phyloP scores from a whole-genome alignment of 306 rosid genomes.

The Sindora glabra region DNA sequence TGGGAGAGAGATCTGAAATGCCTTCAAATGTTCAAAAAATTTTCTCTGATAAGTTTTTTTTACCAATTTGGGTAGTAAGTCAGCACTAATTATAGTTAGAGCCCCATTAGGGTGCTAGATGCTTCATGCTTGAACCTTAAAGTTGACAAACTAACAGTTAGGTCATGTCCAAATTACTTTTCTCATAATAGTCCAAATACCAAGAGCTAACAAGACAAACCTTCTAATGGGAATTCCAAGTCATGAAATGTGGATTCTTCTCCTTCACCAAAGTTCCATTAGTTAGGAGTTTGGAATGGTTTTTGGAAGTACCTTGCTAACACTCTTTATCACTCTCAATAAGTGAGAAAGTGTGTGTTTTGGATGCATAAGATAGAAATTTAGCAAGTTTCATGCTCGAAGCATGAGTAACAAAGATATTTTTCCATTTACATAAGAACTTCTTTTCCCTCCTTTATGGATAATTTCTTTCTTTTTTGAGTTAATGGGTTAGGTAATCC shows the following conservation, averaged over 20 bases:
- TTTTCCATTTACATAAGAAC: too few species aligned
- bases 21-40: constrained; percentile 43
- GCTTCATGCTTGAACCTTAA: constrained; percentile 50
- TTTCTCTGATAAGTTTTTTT: constrained; percentile 24
- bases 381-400: constrained; percentile 13
- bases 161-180: constrained; percentile 45
- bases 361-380: constrained; percentile 21
- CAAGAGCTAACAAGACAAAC: constrained; percentile 30
- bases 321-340: too few species aligned
- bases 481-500: too few species aligned
- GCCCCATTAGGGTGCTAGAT: constrained; percentile 62
- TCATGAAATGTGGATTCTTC: constrained; percentile 37
- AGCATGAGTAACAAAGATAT: constrained; percentile 19
- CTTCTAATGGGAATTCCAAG: constrained; percentile 27
- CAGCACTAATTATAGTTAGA: constrained; percentile 43
- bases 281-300: constrained; percentile 53
- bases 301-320: constrained; percentile 17
- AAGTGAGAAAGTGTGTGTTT: constrained; percentile 21
- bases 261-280: constrained; percentile 30
- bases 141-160: constrained; percentile 41
- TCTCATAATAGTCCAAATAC: constrained; percentile 26
- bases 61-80: constrained; percentile 17
- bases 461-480: too few species aligned
- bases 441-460: too few species aligned
- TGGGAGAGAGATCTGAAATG: constrained; percentile 74